Evolutionary conservation across 176 grass and related monocot species (phyloP).

Genomic region (Cymbopogon citratus): DNA sequence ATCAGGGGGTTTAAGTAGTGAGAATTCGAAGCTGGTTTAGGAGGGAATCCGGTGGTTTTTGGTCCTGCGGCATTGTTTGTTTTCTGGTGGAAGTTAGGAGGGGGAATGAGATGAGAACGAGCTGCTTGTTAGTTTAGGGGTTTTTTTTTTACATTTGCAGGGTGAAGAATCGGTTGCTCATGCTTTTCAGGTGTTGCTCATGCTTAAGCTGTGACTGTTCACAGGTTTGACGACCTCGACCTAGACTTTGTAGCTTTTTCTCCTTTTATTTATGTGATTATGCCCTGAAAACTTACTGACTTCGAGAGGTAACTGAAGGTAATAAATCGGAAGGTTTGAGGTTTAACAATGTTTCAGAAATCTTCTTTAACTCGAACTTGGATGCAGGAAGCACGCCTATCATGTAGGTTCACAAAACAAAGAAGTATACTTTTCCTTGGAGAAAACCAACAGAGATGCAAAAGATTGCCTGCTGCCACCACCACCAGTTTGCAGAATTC

Average conservation of each 20-base stretch:
- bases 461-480: not conserved
- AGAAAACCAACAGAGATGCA: not conserved
- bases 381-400: too few species aligned
- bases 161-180: not conserved
- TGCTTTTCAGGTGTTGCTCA: constrained; percentile 28
- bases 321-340: not conserved
- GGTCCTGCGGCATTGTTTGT: not conserved
- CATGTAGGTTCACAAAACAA: not conserved
- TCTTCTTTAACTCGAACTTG: not conserved
- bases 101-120: not conserved
- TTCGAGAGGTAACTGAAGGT: not conserved
- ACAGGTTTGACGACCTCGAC: constrained; percentile 7
- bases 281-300: not conserved
- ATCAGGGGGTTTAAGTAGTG: constrained; percentile 30
- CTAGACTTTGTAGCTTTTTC: not conserved
- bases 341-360: not conserved
- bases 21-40: not conserved
- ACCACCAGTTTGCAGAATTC: not conserved
- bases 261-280: not conserved
- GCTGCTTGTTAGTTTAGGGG: not conserved
- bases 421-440: not conserved
- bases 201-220: constrained; percentile 17
- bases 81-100: constrained; percentile 30
- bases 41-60: constrained; percentile 30
- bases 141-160: not conserved